Evolutionary conservation across 441 rosid species (phyloP).

Genomic region (Rhodomyrtus psidioides): DNA sequence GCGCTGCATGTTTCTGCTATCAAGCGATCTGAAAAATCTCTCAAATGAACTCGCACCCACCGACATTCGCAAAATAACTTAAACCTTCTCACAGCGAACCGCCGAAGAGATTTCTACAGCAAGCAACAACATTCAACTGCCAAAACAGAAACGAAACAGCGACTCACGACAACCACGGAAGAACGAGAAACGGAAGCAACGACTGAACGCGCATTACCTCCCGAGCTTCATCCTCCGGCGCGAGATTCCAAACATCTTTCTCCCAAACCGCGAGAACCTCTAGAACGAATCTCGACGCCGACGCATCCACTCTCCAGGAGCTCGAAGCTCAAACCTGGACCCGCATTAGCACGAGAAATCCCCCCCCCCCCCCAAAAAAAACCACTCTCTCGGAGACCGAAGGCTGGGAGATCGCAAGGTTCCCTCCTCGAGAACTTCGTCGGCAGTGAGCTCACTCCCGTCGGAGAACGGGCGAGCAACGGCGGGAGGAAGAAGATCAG

Average conservation of each 20-base stretch:
- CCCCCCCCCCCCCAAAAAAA: not conserved
- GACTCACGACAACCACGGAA: not conserved
- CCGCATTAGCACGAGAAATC: not conserved
- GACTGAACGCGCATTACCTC: not conserved
- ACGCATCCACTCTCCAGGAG: not conserved
- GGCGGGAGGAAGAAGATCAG: not conserved
- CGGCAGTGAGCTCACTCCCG: not conserved
- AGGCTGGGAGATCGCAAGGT: not conserved
- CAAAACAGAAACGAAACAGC: not conserved
- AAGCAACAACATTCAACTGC: not conserved
- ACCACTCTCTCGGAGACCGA: not conserved
- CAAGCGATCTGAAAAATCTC: too few species aligned
- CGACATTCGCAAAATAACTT: not conserved
- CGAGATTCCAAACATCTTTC: not conserved
- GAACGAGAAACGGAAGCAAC: not conserved
- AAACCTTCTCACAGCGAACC: not conserved
- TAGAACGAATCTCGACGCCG: not conserved
- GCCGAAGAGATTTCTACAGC: not conserved
- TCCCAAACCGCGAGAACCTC: not conserved
- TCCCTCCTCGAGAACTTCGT: not conserved
- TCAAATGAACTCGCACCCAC: not conserved
- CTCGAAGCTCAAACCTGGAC: not conserved
- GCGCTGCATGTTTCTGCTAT: too few species aligned
- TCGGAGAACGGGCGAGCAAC: not conserved
- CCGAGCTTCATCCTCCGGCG: constrained; percentile 1